phyloP scores from a whole-genome alignment of 179 eudicot species.

The Camellia oleifera region DNA sequence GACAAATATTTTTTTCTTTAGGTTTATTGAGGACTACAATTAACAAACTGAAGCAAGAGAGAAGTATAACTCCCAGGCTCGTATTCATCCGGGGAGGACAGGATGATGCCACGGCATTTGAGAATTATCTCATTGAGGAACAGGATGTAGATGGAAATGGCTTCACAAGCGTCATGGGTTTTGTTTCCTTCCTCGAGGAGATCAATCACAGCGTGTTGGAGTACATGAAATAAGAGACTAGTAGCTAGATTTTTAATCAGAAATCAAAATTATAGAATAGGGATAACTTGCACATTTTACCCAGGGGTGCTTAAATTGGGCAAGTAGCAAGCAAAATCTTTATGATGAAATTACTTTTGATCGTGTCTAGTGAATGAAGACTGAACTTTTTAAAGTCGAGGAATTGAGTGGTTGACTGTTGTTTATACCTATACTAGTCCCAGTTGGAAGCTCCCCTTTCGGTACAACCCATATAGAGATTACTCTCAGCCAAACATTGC shows the following conservation, averaged over 20 bases:
- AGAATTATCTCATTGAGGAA: constrained; percentile 91
- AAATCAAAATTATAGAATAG: not conserved
- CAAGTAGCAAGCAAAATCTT: not conserved
- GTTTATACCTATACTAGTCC: not conserved
- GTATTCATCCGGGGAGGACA: constrained; percentile 81
- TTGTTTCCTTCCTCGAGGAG: constrained; percentile 94
- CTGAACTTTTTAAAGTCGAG: not conserved
- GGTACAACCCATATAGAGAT: not conserved
- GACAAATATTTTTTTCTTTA: constrained; percentile 21
- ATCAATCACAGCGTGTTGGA: constrained; percentile 66
- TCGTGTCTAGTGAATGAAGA: not conserved
- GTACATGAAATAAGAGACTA: constrained; percentile 46
- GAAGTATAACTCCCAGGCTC: constrained; percentile 90
- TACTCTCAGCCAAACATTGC: not conserved
- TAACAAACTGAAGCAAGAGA: constrained; percentile 91
- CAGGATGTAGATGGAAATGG: constrained; percentile 93
- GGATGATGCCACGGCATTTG: constrained; percentile 82
- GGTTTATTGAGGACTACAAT: constrained; percentile 72
- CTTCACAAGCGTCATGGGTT: constrained; percentile 81
- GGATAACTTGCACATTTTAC: not conserved
- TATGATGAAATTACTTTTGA: not conserved
- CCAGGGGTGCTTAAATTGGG: not conserved
- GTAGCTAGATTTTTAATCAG: not conserved
- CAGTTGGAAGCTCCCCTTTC: not conserved
- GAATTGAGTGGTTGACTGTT: constrained; percentile 1